Conservation (phyloP, 805 yeast species). For the Schwanniomyces yamadae region DNA sequence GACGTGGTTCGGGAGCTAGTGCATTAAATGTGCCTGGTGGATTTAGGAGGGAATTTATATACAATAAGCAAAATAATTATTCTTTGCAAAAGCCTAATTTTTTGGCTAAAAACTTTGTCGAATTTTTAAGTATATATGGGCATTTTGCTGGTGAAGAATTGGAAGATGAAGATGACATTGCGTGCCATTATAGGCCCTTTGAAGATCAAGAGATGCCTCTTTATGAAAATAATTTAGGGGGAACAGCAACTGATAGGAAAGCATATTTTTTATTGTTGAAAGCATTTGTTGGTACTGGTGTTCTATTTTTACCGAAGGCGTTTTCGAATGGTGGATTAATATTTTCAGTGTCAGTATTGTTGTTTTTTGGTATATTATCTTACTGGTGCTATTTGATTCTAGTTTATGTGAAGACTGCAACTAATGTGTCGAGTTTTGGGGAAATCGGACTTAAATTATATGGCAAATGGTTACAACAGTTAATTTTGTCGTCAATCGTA, state of each 20-base stretch:
- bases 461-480: constrained; percentile 62
- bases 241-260: constrained; percentile 71
- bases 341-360: constrained; percentile 52
- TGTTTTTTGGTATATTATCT: constrained; percentile 66
- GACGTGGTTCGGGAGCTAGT: constrained; percentile 66
- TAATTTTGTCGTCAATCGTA: constrained; percentile 63
- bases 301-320: constrained; percentile 66
- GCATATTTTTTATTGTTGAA: constrained; percentile 71
- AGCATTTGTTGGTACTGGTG: constrained; percentile 78
- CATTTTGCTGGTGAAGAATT: constrained; percentile 85
- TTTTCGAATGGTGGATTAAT: constrained; percentile 70
- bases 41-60: constrained; percentile 67
- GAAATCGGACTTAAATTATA: constrained; percentile 67
- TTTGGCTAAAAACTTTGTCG: constrained; percentile 70
- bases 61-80: constrained; percentile 29
- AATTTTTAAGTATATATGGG: constrained; percentile 75
- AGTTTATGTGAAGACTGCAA: constrained; percentile 54
- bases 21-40: constrained; percentile 80
- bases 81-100: constrained; percentile 40
- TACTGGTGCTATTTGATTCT: constrained; percentile 76
- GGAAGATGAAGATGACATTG: constrained; percentile 62
- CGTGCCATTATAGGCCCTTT: constrained; percentile 43
- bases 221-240: constrained; percentile 36
- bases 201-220: constrained; percentile 10
- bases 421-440: constrained; percentile 73